Evolutionary conservation across 2,329 filamentous ascomycete genomes (phyloP).

Genomic region (Calonectria naviculata): DNA sequence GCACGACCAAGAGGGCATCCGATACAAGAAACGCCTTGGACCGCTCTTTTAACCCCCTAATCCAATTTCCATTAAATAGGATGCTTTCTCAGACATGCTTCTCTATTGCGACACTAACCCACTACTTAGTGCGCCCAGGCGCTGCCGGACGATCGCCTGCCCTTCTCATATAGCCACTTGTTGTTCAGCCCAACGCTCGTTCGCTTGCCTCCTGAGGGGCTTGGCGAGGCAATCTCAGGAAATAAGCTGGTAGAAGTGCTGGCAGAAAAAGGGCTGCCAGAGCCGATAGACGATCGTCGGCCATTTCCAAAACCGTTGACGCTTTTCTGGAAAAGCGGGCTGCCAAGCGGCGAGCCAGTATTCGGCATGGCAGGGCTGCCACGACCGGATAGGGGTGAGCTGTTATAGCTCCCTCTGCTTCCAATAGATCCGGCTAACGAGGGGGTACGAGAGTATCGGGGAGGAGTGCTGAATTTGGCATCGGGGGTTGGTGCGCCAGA

Average conservation of each 20-base stretch:
- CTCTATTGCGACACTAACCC: slow-evolving; percentile 4
- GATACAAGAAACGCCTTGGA: slow-evolving; percentile 9
- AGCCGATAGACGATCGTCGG: slow-evolving; percentile 71
- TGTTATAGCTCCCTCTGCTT: slow-evolving; percentile 66
- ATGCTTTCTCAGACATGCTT: slow-evolving; percentile 9
- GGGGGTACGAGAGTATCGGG: slow-evolving; percentile 83
- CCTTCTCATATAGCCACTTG: slow-evolving; percentile 95
- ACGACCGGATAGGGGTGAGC: slow-evolving; percentile 68
- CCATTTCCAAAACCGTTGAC: slow-evolving; percentile 62
- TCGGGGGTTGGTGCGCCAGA: slow-evolving; percentile 73
- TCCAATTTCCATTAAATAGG: slow-evolving; percentile 10
- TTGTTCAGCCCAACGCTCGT: slow-evolving; percentile 85
- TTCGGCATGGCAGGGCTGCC: slow-evolving; percentile 59
- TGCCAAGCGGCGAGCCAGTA: slow-evolving; percentile 52
- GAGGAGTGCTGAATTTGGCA: slow-evolving; percentile 81
- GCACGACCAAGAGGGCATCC: neutral
- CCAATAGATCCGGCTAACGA: slow-evolving; percentile 72
- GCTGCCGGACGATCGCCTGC: slow-evolving; percentile 65
- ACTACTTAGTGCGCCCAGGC: slow-evolving; percentile 50
- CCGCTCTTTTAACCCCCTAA: slow-evolving; percentile 15
- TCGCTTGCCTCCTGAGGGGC: slow-evolving; percentile 72
- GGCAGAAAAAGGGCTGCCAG: slow-evolving; percentile 62
- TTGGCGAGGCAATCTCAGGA: slow-evolving; percentile 75
- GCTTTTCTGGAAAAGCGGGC: slow-evolving; percentile 76
- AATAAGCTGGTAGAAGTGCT: slow-evolving; percentile 61